These are phyloP conservation scores for Moesziomyces aphidis DNA, from an alignment of 1,284 basidiomycete species.

Conservation along the genomic window DNA sequence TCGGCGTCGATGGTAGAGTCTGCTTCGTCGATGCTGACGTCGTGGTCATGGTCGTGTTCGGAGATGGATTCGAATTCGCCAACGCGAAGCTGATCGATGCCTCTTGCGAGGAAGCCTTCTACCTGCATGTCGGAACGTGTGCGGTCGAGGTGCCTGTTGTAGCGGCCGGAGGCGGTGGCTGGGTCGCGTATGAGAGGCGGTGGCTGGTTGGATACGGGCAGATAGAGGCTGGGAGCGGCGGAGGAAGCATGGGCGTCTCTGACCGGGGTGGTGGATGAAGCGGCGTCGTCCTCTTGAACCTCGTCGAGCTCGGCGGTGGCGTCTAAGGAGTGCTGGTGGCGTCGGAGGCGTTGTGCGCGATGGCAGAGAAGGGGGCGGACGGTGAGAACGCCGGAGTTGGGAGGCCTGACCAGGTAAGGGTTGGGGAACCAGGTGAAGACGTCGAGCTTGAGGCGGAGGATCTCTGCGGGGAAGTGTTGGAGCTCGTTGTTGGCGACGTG, in stretches of 20 bases:
- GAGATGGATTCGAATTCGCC: constrained; percentile 28
- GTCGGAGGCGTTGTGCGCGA: constrained; percentile 17
- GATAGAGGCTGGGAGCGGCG: neutral
- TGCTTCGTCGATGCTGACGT: constrained; percentile 13
- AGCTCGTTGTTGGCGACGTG: constrained; percentile 61
- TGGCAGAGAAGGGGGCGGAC: constrained; percentile 36
- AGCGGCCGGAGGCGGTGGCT: constrained; percentile 9
- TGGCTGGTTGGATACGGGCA: constrained; percentile 22
- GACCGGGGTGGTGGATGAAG: constrained; percentile 29
- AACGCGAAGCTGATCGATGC: constrained; percentile 32
- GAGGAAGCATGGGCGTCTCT: constrained; percentile 2
- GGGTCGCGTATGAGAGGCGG: constrained; percentile 36
- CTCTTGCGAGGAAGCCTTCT: constrained; percentile 43
- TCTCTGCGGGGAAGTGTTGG: constrained; percentile 61
- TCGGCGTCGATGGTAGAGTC: constrained; percentile 16
- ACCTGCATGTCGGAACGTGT: constrained; percentile 45
- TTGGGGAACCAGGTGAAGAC: constrained; percentile 63
- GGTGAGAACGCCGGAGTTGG: constrained; percentile 32
- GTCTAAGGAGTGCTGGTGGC: constrained; percentile 16
- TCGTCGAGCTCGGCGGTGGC: constrained; percentile 24
- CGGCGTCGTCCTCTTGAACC: constrained; percentile 19
- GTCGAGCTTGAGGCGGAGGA: constrained; percentile 58
- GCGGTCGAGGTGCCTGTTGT: constrained; percentile 29
- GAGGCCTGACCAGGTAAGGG: constrained; percentile 52
- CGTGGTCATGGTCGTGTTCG: constrained; percentile 13